Base-by-base conservation (phyloP, 352 stramenopile genomes). In the Phytophthora ohioensis region DNA sequence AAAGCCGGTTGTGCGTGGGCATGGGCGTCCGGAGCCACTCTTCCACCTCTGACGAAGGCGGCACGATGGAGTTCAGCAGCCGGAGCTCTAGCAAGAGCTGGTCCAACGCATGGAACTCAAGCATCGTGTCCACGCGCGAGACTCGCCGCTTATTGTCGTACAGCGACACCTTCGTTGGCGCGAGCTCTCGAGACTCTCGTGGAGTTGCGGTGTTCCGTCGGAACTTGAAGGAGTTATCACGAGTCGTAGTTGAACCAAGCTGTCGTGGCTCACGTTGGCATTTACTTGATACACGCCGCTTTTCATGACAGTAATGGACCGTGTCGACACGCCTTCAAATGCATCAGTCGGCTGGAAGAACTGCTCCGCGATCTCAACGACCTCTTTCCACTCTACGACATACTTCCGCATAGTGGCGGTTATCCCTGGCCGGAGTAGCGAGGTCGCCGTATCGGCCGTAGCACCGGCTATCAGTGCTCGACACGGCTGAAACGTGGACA, bases 221-320 rank as follows among this genome's bases (percentile, higher is more conserved):
- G 58, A 45, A 35, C 38, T 31, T 34, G n/a, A 27, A 30, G 59
- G 13, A 30, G 48, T 52, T 34, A 79, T 42, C 15, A 56, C 54
- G 12, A 85, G 49, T 3, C 51, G 48, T 34, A 88, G 61, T 7
- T 56, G 42, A 51, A 74, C 67, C 3, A 57, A 67, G 30, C 46
- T 76, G 15, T 74, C 73, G 60, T 88, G 80, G 11, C 65, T 74
- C 47, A 85, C 71, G 39, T 71, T 75, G 12, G 74, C 49, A 39
- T 84, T 88, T 4, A 85, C 57, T 64, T 88, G 78, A 47, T 88
- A 88, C 32, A 72, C 64, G 1, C 80, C 80, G 5, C 60, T 63
- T 53, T 76, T 69, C 30, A 71, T 49, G 27, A 82, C 47, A 2
- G 21, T 47, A 45, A 84, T 59, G 6, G 51, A 54, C 43, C 30